Percentiles rank a stretch among this genome's conserved stretches.
These are phyloP conservation scores for Aspergillus thermomutatus DNA, from an alignment of 2,329 filamentous ascomycete genomes.

Conservation along the genomic window DNA sequence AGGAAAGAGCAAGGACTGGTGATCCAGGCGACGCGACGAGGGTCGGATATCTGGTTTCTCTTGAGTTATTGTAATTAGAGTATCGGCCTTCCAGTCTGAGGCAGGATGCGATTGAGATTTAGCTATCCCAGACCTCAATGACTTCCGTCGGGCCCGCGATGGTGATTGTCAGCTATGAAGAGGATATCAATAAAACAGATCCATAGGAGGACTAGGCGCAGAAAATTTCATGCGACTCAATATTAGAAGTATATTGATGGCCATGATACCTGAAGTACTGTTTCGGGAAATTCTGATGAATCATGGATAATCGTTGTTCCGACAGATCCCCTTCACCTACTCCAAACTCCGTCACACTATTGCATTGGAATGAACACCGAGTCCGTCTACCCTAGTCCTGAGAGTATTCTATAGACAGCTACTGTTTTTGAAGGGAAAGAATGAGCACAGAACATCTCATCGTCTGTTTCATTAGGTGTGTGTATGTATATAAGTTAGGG, in stretches of 20 bases:
- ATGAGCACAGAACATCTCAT: conserved; percentile 3
- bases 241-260: background rate
- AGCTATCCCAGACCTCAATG: background rate
- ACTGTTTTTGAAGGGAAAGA: background rate
- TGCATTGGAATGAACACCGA: background rate
- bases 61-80: background rate
- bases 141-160: background rate
- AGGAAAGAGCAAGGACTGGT: background rate
- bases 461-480: conserved; percentile 8
- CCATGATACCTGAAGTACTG: background rate
- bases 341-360: background rate
- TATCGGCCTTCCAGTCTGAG: background rate
- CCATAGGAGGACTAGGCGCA: background rate
- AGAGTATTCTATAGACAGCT: background rate
- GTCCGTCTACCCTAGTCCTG: background rate
- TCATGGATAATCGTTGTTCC: conserved; percentile 28
- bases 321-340: background rate
- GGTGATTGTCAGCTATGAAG: background rate
- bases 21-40: background rate
- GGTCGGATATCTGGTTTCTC: background rate
- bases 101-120: background rate
- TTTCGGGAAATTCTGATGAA: conserved; percentile 30
- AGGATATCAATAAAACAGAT: background rate
- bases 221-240: background rate
- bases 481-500: conserved; percentile 21